phyloP scores from a whole-genome alignment of 805 yeast species.

The Monosporozyma siamensis region DNA sequence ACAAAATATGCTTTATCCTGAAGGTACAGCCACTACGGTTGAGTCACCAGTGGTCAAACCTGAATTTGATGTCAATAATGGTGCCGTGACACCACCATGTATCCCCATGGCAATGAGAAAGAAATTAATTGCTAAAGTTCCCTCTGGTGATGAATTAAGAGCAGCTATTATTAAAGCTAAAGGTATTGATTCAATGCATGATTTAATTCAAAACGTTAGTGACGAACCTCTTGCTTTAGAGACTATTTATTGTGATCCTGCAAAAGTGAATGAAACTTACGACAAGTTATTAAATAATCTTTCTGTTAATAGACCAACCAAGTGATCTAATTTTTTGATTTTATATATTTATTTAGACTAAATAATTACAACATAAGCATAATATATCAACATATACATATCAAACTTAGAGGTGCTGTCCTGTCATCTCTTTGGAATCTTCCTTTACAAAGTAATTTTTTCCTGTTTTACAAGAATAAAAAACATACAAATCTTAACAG shows the following conservation, averaged over 20 bases:
- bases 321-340: too few relatives aligned
- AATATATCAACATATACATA: too few relatives aligned
- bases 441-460: too few relatives aligned
- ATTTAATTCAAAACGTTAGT: constrained; percentile 57
- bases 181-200: constrained; percentile 62
- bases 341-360: too few relatives aligned
- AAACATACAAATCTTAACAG: too few relatives aligned
- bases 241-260: constrained; percentile 35
- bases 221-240: constrained; percentile 43
- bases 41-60: not conserved
- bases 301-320: constrained; percentile 26
- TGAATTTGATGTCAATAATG: not conserved
- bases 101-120: constrained; percentile 1
- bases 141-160: constrained; percentile 40
- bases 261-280: constrained; percentile 41
- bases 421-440: too few relatives aligned
- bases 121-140: constrained; percentile 27
- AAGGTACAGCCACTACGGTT: constrained; percentile 4
- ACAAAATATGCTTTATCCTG: constrained; percentile 36
- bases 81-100: constrained; percentile 1
- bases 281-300: constrained; percentile 64
- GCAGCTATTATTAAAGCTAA: constrained; percentile 59
- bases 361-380: too few relatives aligned
- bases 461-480: too few relatives aligned
- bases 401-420: too few relatives aligned